Base-by-base conservation (phyloP, 257 asterid genomes). In the Salvia splendens region DNA sequence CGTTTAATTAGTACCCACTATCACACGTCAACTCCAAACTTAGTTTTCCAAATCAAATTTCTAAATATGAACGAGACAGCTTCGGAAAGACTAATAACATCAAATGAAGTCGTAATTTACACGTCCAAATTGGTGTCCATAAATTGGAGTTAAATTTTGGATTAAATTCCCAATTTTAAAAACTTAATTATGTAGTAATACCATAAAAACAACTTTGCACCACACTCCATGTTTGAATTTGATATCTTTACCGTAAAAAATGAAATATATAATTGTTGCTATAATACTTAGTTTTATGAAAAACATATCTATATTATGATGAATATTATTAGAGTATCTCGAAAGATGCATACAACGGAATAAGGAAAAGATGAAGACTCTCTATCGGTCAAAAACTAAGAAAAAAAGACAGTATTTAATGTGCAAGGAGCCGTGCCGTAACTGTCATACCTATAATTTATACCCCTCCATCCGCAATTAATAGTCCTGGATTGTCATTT, bases 391-490 rank as follows among this genome's bases (percentile, higher is more conserved):
- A 38, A 24, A 4, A 54, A 47, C 47, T 64, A 38, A 5, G 9
- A 1, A 48, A 32, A 48, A 32, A 6, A 48, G 69, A 59, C 3
- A 5, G 32, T 8, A 15, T 40, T 40, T 40, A 8, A 40, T 40
- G 45, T 8, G 10, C 11, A 59, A 58, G 46, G 71, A 67, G 45
- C 69, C 70, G 73, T 74, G 74, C 70, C 78, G 66, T 67, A 65
- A 60, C 65, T 17, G 70, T 47, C 49, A 57, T 9, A 38, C 2
- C 49, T 16, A 20, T 33, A 46, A 17, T 12, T 48, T 48, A 61
- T 8, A 35, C 48, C 30, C 30, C 30, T 24, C 2, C 30, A 0
- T 24, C 30, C 30, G 30, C 30, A 24, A 24, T 17, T 17, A 17
- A 24, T 2, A 24, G 30, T 24, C 30, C 3, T 24, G 3, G 2